Base-by-base conservation (phyloP, 2,329 filamentous ascomycete genomes). In the Aspergillus sp. region DNA sequence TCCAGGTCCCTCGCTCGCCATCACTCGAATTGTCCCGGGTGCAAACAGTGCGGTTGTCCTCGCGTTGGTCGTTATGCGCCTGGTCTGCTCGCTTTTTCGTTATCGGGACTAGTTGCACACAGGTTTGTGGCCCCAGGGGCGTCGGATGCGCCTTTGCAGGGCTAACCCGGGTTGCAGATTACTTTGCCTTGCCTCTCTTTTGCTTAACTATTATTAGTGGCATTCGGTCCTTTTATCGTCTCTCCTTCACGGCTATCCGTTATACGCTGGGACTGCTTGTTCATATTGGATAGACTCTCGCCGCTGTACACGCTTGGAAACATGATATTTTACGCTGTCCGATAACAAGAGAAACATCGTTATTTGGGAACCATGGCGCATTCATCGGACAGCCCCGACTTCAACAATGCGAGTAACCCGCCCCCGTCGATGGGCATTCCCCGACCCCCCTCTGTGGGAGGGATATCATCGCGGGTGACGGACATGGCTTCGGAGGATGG, bases 391-490 rank as follows among this genome's bases (percentile, higher is more conserved):
- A 46, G 41, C 24, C 41, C 48, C 58, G 51, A 66, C 26, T 52
- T 60, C 26, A 55, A 66, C 37, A 69, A 73, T 19, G 44, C 48
- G 32, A 45, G 39, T 14, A 46, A 51, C 29, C 39, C 40, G 6
- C 34, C 42, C 26, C 37, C 49, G 26, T 69, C 73, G 14, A 68
- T 75, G 29, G 82, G 78, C 42, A 69, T 82, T 16, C 58, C 58
- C 37, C 55, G 57, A 8, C 56, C 58, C 29, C 56, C 57, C 20
- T 63, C 60, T 12, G 46, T 60, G 8, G 54, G 54, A 30, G 58
- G 56, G 36, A 80, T 83, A 33, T 84, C 80, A 16, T 82, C 79
- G 36, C 75, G 76, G 39, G 79, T 84, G 71, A 84, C 79, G n/a
- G 71, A 75, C 45, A 62, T 70, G 43, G 60, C 59, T 29, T 69